Percentiles rank a stretch among this genome's conserved stretches.
These are phyloP conservation scores for Cyberlindnera xylosilytica DNA, from an alignment of 805 yeast species.

Conservation along the genomic window DNA sequence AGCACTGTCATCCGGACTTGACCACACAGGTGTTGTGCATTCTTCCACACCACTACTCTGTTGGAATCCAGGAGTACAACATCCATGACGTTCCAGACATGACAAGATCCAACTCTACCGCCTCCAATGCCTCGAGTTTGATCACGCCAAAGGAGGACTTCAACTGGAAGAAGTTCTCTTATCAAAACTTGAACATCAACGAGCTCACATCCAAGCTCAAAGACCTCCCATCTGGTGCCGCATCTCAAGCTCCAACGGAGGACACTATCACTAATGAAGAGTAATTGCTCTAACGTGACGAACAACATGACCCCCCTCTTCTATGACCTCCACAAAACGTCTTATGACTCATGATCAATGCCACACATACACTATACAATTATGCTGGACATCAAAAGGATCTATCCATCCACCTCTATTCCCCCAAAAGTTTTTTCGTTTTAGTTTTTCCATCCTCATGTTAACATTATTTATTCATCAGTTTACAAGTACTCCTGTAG, in stretches of 20 bases:
- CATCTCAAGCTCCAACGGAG: neutral
- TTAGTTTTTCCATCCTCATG: too few species aligned
- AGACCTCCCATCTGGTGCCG: neutral
- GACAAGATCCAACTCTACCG: constrained; percentile 24
- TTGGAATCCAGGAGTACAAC: constrained; percentile 19
- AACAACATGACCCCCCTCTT: too few species aligned
- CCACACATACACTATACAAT: neutral
- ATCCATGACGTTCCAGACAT: constrained; percentile 21
- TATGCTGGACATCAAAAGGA: neutral
- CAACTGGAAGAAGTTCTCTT: constrained; percentile 16
- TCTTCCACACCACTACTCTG: constrained; percentile 23
- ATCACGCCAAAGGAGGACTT: constrained; percentile 15
- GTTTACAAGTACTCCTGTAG: neutral
- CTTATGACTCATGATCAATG: neutral
- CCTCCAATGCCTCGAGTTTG: constrained; percentile 10
- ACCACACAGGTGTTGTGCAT: constrained; percentile 20
- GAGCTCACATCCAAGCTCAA: constrained; percentile 20
- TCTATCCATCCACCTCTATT: too few species aligned
- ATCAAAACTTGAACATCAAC: constrained; percentile 18
- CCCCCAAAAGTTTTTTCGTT: too few species aligned
- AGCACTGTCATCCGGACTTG: constrained; percentile 16
- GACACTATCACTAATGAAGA: neutral
- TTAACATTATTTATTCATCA: too few species aligned
- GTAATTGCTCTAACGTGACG: too few species aligned
- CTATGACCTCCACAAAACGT: constrained; percentile 2